A percentile compares a stretch with the other conserved stretches of the same genome.
phyloP scores from a whole-genome alignment of 2,329 filamentous ascomycete genomes.

The Ceratocystiopsis sp. region DNA sequence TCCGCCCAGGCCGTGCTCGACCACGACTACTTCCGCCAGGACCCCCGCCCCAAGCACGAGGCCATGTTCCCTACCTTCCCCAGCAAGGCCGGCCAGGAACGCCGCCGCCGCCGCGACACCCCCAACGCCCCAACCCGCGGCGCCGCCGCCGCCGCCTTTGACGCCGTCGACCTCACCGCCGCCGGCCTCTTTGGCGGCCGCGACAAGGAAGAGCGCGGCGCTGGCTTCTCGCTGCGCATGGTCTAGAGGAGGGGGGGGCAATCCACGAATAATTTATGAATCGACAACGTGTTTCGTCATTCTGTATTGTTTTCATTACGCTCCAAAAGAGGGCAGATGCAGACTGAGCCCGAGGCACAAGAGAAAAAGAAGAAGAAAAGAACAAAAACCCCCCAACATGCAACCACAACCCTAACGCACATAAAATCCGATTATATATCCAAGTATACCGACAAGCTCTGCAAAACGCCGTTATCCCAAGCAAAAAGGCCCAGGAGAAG shows the following conservation, averaged over 20 bases:
- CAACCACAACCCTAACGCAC: not conserved
- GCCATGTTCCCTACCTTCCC: conserved; percentile 96
- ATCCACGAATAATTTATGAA: too few relatives aligned
- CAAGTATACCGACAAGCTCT: too few relatives aligned
- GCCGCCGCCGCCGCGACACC: conserved; percentile 50
- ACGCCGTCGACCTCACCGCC: conserved; percentile 38
- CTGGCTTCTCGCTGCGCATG: conserved; percentile 50
- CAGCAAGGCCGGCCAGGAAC: conserved; percentile 84
- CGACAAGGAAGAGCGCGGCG: conserved; percentile 46
- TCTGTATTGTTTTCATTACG: not conserved
- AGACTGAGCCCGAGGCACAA: not conserved
- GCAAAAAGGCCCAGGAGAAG: not conserved
- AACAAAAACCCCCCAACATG: not conserved
- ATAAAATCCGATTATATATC: too few relatives aligned
- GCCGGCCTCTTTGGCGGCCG: conserved; percentile 53
- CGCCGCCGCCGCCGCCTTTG: conserved; percentile 41
- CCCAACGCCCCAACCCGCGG: conserved; percentile 74
- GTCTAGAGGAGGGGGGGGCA: conserved; percentile 16
- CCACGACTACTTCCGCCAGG: conserved; percentile 75
- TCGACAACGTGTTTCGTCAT: not conserved
- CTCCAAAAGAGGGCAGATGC: not conserved
- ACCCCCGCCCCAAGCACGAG: conserved; percentile 76
- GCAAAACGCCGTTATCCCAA: not conserved
- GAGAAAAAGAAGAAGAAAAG: not conserved
- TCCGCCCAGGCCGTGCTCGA: conserved; percentile 55